Evolutionary conservation across 225 moss, liverwort and hornwort genomes (phyloP).

Genomic region (Climacium dendroides): DNA sequence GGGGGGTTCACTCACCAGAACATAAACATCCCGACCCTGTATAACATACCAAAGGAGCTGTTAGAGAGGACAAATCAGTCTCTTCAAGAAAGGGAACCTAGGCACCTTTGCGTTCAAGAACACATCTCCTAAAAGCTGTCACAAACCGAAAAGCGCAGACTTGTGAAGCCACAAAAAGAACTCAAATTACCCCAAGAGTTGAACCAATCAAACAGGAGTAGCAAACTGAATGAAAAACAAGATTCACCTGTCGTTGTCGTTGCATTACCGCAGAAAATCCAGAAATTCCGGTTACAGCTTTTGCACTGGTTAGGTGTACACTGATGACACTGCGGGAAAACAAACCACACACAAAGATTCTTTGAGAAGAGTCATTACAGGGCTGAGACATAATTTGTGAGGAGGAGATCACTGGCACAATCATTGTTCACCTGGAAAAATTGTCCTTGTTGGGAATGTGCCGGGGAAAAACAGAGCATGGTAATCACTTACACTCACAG

Average conservation of each 20-base stretch:
- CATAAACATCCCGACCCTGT: conserved; percentile 97
- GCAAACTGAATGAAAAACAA: neutral
- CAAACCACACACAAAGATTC: neutral
- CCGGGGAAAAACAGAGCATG: neutral
- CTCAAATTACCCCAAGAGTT: neutral
- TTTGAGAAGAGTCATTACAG: neutral
- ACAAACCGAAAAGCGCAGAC: neutral
- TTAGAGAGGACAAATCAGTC: neutral
- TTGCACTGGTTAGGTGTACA: conserved; percentile 88
- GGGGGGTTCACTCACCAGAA: conserved; percentile 39
- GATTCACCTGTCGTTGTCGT: conserved; percentile 69
- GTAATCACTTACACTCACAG: neutral
- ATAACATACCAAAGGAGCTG: neutral
- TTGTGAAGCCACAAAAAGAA: neutral
- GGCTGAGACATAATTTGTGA: neutral
- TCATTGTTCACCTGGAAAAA: neutral
- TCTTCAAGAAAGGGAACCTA: neutral
- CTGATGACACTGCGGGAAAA: conserved; percentile 78
- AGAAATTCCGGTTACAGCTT: conserved; percentile 73
- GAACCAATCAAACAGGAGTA: neutral
- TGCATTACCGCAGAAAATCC: conserved; percentile 66
- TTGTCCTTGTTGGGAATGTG: neutral
- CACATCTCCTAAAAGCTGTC: neutral
- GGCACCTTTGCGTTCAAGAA: neutral
- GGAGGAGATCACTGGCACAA: neutral